phyloP scores from a whole-genome alignment of 306 rosid species.

The Lathyrus sativus region DNA sequence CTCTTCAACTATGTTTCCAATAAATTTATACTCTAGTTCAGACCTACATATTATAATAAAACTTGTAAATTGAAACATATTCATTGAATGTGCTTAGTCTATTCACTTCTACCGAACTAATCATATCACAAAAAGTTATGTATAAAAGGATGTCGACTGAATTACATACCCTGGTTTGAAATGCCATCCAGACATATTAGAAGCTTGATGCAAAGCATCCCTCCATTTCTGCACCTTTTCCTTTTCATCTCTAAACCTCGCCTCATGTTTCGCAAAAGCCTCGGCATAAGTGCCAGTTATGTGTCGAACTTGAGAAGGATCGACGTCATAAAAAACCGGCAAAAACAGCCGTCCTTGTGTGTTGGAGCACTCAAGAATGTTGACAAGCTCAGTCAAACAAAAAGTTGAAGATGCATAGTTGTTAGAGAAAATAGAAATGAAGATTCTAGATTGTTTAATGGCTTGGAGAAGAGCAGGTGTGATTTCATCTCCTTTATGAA shows the following conservation, averaged over 20 bases:
- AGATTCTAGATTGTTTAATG: background rate
- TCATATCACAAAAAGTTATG: no score
- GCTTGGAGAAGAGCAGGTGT: constrained; percentile 8
- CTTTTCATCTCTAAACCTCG: background rate
- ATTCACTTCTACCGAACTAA: background rate
- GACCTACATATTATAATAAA: background rate
- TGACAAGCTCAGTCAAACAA: constrained; percentile 14
- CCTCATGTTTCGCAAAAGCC: background rate
- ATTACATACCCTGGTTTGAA: constrained; percentile 10
- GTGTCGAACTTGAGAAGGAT: constrained; percentile 1
- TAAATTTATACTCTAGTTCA: no score
- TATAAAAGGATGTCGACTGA: no score
- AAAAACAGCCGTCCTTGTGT: background rate
- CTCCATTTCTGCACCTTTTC: constrained; percentile 2
- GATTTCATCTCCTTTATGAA: constrained; percentile 6
- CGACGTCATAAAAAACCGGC: constrained; percentile 2
- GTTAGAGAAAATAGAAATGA: background rate
- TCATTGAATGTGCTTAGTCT: background rate
- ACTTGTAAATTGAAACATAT: background rate
- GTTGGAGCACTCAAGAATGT: background rate
- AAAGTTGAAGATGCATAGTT: constrained; percentile 1
- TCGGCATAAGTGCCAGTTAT: background rate
- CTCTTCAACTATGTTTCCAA: no score
- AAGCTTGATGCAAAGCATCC: background rate
- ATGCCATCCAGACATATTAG: constrained; percentile 4